phyloP scores from a whole-genome alignment of 257 asterid genomes.

The Solanum tacnaense region DNA sequence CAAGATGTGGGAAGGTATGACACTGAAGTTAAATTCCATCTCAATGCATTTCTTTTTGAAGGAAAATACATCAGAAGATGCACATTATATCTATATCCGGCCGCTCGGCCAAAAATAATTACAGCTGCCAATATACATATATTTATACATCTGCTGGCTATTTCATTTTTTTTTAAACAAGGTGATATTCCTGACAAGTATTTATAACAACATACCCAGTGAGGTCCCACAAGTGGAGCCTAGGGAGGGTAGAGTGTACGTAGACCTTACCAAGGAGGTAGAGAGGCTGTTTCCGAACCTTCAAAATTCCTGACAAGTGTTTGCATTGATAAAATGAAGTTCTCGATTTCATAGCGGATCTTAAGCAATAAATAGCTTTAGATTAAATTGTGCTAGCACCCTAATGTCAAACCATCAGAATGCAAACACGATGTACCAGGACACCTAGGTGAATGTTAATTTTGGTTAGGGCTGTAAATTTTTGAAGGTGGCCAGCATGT shows the following conservation, averaged over 20 bases:
- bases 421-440: background rate
- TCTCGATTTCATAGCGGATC: background rate
- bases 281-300: too few species aligned
- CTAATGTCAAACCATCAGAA: background rate
- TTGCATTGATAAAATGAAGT: background rate
- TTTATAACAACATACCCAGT: too few species aligned
- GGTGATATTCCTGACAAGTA: too few species aligned
- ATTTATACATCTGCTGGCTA: background rate
- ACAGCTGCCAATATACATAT: background rate
- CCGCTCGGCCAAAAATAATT: background rate
- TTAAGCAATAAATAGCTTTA: background rate
- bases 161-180: background rate
- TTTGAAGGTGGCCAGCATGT: too few species aligned
- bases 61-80: background rate
- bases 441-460: background rate
- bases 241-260: too few species aligned
- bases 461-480: too few species aligned
- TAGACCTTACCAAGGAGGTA: too few species aligned
- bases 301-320: background rate
- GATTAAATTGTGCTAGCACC: background rate
- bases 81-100: background rate
- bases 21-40: background rate
- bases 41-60: background rate
- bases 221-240: too few species aligned
- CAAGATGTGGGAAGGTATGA: background rate